Evolutionary conservation across 2,329 filamentous ascomycete species (phyloP), one percentile per base, ranked within the genome.

Genomic region (Claviceps sp.): DNA sequence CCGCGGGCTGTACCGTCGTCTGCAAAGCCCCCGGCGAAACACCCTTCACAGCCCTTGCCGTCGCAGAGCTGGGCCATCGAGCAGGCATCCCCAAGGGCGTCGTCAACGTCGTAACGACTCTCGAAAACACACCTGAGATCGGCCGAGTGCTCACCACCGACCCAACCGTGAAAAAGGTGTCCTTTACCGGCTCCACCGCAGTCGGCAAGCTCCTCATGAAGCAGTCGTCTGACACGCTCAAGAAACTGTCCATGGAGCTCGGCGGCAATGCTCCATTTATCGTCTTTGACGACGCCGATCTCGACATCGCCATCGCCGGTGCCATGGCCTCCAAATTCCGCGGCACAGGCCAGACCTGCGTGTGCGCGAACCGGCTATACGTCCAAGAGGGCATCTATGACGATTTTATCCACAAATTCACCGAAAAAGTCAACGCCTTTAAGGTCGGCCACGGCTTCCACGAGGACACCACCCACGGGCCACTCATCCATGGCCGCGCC

Each of bases 231-330:
- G 77, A 79, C 42, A 95, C 89, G 0, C 72, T 96, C 59, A 97
- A 97, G 77, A 78, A 82, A 58, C 65, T 83, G 42, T 93, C 87
- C 0, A 86, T 95, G 66, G 91, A 97, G 66, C 84, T 97, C 1
- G 91, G 91, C 51, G 93, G 91, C 47, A 97, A 97, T 66, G 87
- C 91, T 0, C 91, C 91, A 1, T 95, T 96, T 65, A 96, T 97
- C 58, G 88, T 97, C 37, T 97, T 97, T 63, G 89, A 97, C 62
- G 91, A 97, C 62, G 87, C 91, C 20, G 88, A 97, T 63, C 71
- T 97, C 20, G 90, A 96, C 54, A 72, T 74, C 4, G 93, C 93
- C 2, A 88, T 97, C 1, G 72, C 81, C 0, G 91, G 90, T 26
- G 89, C 89, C 47, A 79, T 97, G 51, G 73, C 83, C 24, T 90